Conservation (phyloP, 108 stramenopile genomes). For the Licmophora abbreviata region DNA sequence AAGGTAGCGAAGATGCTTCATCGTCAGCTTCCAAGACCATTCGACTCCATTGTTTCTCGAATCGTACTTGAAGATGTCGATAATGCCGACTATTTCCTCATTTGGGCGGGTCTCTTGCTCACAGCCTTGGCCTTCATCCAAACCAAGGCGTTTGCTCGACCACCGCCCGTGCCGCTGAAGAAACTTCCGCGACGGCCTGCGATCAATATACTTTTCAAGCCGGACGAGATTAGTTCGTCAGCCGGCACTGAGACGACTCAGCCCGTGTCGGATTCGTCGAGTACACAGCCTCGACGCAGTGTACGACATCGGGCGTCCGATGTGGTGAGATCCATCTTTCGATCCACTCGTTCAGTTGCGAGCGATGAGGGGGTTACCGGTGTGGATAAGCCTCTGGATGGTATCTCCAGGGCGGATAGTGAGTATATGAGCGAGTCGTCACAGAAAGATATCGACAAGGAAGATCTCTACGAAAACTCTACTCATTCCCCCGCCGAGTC, state of each 20-base stretch:
- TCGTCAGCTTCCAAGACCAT: conserved; percentile 10
- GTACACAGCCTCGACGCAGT: background rate
- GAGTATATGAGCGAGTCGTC: no score
- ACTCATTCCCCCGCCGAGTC: conserved; percentile 6
- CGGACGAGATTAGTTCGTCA: conserved; percentile 43
- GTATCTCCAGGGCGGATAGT: no score
- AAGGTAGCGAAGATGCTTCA: background rate
- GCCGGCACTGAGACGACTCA: conserved; percentile 4
- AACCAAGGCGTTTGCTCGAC: conserved; percentile 39
- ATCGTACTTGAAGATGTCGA: conserved; percentile 10
- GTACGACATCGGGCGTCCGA: background rate
- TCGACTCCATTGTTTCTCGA: conserved; percentile 10
- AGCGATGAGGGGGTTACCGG: background rate
- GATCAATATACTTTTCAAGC: conserved; percentile 71
- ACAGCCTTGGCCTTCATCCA: conserved; percentile 7
- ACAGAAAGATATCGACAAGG: no score
- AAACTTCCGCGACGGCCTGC: conserved; percentile 55
- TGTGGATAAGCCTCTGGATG: no score
- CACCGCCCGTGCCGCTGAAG: conserved; percentile 63
- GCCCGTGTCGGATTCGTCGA: background rate
- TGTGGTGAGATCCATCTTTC: conserved; percentile 5
- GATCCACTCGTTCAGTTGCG: background rate
- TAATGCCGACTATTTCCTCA: conserved; percentile 13
- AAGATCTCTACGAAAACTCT: background rate
- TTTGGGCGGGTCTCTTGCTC: background rate